Evolutionary conservation across 108 stramenopile species (phyloP).

Genomic region (Nitzschia sp.): DNA sequence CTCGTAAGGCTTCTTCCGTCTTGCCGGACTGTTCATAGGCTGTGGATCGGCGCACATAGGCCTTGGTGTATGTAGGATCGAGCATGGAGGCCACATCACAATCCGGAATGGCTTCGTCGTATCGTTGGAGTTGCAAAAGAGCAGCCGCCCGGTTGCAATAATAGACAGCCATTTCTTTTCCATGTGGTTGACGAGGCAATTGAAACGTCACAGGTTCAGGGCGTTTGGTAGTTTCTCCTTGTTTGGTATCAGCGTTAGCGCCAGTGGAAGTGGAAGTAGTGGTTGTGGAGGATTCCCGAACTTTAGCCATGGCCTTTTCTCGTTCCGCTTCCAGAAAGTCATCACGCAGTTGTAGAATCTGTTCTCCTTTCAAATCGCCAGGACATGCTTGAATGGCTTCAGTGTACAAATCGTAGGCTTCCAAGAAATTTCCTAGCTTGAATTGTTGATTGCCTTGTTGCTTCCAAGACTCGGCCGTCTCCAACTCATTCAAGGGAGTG

Average conservation of each 20-base stretch:
- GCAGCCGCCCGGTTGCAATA: slow-evolving; percentile 85
- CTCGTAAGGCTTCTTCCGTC: slow-evolving; percentile 61
- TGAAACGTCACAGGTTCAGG: slow-evolving; percentile 9
- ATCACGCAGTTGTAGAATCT: slow-evolving; percentile 50
- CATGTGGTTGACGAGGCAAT: slow-evolving; percentile 30
- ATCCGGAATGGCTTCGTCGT: slow-evolving; percentile 75
- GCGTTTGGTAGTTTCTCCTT: slow-evolving; percentile 16
- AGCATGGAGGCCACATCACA: slow-evolving; percentile 64
- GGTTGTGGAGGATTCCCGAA: slow-evolving; percentile 21
- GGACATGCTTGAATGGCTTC: slow-evolving; percentile 81
- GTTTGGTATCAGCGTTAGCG: slow-evolving; percentile 6
- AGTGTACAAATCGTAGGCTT: slow-evolving; percentile 79
- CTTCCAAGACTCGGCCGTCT: slow-evolving; percentile 61
- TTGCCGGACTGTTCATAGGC: slow-evolving; percentile 62
- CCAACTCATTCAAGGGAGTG: slow-evolving; percentile 17
- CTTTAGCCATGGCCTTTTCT: slow-evolving; percentile 24
- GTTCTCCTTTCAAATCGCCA: slow-evolving; percentile 40
- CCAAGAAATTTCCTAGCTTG: slow-evolving; percentile 55
- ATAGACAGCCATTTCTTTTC: slow-evolving; percentile 67
- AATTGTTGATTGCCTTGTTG: slow-evolving; percentile 75
- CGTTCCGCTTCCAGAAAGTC: slow-evolving; percentile 42
- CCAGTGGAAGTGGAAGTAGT: not conserved
- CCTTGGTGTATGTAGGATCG: slow-evolving; percentile 85
- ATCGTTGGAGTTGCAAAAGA: slow-evolving; percentile 52
- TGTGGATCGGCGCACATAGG: slow-evolving; percentile 73